phyloP scores from a whole-genome alignment of 1,139 yeast genomes.

The Suhomyces wounanorum region DNA sequence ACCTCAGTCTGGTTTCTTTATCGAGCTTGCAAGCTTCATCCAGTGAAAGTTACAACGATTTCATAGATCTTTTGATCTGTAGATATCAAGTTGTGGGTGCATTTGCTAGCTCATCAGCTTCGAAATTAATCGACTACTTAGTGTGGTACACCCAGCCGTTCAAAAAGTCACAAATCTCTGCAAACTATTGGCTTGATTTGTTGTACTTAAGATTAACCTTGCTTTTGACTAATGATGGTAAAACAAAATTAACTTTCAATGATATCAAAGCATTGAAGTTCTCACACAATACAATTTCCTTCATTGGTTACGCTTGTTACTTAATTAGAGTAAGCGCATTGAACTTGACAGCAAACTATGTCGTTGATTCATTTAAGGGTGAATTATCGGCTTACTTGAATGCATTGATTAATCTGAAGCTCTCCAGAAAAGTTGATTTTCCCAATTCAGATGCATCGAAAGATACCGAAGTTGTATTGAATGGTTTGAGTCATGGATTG shows the following conservation, averaged over 20 bases:
- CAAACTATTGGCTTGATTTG: conserved; percentile 42
- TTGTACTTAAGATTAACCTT: conserved; percentile 30
- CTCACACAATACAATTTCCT: conserved; percentile 27
- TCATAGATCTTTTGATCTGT: conserved; percentile 37
- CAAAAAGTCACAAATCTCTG: conserved; percentile 38
- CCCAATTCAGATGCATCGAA: conserved; percentile 36
- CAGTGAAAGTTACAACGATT: conserved; percentile 21
- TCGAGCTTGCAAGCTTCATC: conserved; percentile 6
- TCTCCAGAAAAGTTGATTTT: conserved; percentile 25
- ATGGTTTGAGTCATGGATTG: conserved; percentile 8
- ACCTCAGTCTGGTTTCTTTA: conserved; percentile 16
- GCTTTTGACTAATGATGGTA: conserved; percentile 27
- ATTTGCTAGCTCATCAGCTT: conserved; percentile 23
- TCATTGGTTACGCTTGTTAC: conserved; percentile 33
- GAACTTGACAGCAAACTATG: conserved; percentile 19
- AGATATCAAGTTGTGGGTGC: conserved; percentile 42
- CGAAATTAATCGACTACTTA: conserved; percentile 39
- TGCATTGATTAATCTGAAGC: conserved; percentile 25
- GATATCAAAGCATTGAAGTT: conserved; percentile 29
- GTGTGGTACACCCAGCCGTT: conserved; percentile 30
- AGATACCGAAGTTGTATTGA: not conserved
- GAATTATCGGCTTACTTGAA: conserved; percentile 35
- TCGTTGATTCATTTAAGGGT: conserved; percentile 28
- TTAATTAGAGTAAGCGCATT: conserved; percentile 27
- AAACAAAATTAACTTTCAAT: conserved; percentile 13